Evolutionary conservation across 2,329 filamentous ascomycete genomes (phyloP).

Genomic region (Ilyonectria robusta): DNA sequence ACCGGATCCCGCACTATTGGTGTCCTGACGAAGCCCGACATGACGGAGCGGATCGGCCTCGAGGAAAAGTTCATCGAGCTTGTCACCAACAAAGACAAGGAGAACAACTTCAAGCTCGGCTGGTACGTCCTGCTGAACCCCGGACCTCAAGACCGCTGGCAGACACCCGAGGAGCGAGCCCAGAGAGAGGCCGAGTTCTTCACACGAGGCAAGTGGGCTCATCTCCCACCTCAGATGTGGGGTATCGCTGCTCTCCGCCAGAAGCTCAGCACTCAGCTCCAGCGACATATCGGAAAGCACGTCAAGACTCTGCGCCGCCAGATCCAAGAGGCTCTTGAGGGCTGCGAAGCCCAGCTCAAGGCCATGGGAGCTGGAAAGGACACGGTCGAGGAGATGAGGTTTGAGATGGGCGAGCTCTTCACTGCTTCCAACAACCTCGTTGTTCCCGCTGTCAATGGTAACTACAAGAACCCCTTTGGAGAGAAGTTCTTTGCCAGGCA

Average conservation of each 20-base stretch:
- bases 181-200: conserved; percentile 65
- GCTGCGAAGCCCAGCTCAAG: conserved; percentile 64
- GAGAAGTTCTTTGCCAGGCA: conserved; percentile 66
- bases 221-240: conserved; percentile 63
- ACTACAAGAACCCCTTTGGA: conserved; percentile 69
- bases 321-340: conserved; percentile 65
- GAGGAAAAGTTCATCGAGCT: conserved; percentile 70
- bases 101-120: conserved; percentile 66
- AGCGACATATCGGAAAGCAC: conserved; percentile 66
- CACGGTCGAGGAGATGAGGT: conserved; percentile 67
- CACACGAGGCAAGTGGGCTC: conserved; percentile 63
- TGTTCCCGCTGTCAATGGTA: conserved; percentile 66
- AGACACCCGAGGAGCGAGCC: conserved; percentile 57
- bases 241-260: conserved; percentile 62
- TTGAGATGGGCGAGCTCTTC: conserved; percentile 68
- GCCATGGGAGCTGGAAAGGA: conserved; percentile 66
- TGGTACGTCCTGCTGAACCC: conserved; percentile 68
- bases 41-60: conserved; percentile 66
- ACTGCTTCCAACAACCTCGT: conserved; percentile 68
- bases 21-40: conserved; percentile 67
- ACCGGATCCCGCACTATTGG: conserved; percentile 65
- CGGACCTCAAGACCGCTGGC: conserved; percentile 62
- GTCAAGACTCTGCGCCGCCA: conserved; percentile 65
- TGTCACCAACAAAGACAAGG: conserved; percentile 63
- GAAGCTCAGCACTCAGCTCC: conserved; percentile 65